These are phyloP conservation scores for Sphagnum contortum DNA, from an alignment of 225 moss, liverwort and hornwort genomes.

Conservation along the genomic window DNA sequence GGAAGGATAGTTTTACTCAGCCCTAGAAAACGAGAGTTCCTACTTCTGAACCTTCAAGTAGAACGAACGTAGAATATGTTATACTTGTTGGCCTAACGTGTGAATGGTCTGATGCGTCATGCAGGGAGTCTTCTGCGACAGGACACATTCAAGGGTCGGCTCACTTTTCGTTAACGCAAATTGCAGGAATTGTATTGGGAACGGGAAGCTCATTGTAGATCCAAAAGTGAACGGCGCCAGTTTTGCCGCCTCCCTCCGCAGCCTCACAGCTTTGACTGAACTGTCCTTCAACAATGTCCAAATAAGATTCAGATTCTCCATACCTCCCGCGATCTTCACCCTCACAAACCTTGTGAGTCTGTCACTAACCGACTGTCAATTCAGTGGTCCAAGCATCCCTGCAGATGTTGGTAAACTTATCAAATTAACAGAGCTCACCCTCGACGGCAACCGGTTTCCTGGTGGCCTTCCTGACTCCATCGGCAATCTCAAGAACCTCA, in stretches of 20 bases:
- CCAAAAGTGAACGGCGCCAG: constrained; percentile 11
- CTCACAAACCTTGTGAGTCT: constrained; percentile 14
- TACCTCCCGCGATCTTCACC: constrained; percentile 5
- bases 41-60: no score
- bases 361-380: constrained; percentile 8
- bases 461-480: constrained; percentile 21
- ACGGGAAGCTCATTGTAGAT: constrained; percentile 9
- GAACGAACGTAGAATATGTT: no score
- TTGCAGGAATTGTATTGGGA: background rate
- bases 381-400: constrained; percentile 13
- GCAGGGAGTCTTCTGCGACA: no score
- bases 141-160: no score
- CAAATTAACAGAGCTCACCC: constrained; percentile 3
- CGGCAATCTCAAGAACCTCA: constrained; percentile 10
- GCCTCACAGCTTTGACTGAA: constrained; percentile 16
- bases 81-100: no score
- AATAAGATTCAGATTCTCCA: constrained; percentile 10
- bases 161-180: no score
- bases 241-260: constrained; percentile 6
- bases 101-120: no score
- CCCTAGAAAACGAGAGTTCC: background rate
- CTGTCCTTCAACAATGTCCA: constrained; percentile 9
- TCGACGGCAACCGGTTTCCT: constrained; percentile 17
- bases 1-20: background rate
- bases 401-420: constrained; percentile 10